Conservation (phyloP, 352 stramenopile genomes). For the Pythium utonaiense region DNA sequence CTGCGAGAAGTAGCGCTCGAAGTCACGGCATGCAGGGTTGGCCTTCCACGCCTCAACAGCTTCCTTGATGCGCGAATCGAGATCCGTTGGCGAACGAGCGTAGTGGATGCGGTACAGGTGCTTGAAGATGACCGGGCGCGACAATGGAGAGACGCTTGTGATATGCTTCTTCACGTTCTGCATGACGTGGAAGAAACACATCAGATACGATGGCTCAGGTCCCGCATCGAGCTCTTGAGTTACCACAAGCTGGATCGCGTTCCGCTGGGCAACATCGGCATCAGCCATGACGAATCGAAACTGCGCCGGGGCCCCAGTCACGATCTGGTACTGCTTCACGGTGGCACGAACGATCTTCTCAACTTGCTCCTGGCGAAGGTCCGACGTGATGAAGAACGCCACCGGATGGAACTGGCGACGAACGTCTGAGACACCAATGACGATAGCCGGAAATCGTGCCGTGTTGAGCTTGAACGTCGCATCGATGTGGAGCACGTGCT, state of each 20-base stretch:
- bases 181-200: constrained; percentile 15
- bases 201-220: neutral
- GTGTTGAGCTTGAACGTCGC: constrained; percentile 13
- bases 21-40: neutral
- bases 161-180: constrained; percentile 7
- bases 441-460: neutral
- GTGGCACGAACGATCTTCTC: neutral
- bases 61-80: neutral
- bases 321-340: neutral
- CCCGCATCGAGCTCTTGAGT: neutral
- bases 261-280: neutral
- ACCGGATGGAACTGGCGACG: constrained; percentile 8
- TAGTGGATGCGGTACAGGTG: constrained; percentile 6
- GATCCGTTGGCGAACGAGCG: neutral
- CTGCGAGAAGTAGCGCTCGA: neutral
- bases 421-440: constrained; percentile 2
- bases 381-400: constrained; percentile 1
- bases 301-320: neutral
- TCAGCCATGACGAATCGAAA: neutral
- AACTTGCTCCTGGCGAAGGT: neutral
- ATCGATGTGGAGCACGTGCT: constrained; percentile 2
- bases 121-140: neutral
- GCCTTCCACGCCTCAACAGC: neutral
- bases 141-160: neutral
- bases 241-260: neutral